Evolutionary conservation across 164 flowering plant genomes (phyloP).

Genomic region (Tinospora cordifolia): DNA sequence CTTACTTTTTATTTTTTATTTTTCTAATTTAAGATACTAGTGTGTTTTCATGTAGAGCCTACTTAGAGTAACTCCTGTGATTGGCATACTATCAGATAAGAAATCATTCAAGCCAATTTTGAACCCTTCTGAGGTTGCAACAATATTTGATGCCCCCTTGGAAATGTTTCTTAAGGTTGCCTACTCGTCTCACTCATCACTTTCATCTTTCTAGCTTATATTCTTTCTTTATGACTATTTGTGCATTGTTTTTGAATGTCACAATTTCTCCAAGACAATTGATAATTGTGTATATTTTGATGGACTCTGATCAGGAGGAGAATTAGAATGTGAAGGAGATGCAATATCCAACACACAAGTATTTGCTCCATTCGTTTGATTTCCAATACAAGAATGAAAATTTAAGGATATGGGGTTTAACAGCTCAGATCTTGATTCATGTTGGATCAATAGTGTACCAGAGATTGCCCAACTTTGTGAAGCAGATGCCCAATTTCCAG

Average conservation of each 20-base stretch:
- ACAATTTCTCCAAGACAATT: background rate
- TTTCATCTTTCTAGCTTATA: background rate
- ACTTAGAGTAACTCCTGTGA: conserved; percentile 70
- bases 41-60: conserved; percentile 44
- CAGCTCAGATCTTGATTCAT: conserved; percentile 75
- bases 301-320: conserved; percentile 56
- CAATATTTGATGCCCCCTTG: conserved; percentile 77
- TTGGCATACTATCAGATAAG: conserved; percentile 65
- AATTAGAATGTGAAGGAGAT: conserved; percentile 56
- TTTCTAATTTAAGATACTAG: background rate
- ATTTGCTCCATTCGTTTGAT: conserved; percentile 66
- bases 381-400: conserved; percentile 41
- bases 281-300: background rate
- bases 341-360: conserved; percentile 68
- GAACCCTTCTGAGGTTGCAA: conserved; percentile 73
- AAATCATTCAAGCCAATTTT: conserved; percentile 51
- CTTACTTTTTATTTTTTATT: background rate
- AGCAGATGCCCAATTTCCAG: conserved; percentile 50
- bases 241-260: no score
- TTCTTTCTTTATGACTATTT: no score
- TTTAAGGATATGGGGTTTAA: conserved; percentile 79
- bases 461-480: conserved; percentile 58
- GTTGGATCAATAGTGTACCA: conserved; percentile 82
- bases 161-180: conserved; percentile 92
- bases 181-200: background rate